Evolutionary conservation across 129 eudicot species (phyloP).

Genomic region (Pseudognaphalium luteoalbum): DNA sequence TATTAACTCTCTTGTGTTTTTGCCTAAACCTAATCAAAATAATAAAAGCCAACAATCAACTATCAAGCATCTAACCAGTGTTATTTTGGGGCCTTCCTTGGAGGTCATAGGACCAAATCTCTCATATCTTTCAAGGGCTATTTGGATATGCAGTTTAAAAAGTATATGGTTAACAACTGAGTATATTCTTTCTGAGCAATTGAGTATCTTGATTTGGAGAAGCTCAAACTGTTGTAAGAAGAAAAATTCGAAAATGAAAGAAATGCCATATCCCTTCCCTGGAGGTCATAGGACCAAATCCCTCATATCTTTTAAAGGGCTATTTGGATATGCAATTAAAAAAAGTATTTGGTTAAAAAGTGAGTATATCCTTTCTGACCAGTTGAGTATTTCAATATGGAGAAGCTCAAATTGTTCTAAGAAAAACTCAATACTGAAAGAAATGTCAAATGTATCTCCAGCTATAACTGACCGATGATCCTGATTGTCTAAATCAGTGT

Average conservation of each 20-base stretch:
- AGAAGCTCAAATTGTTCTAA: not conserved
- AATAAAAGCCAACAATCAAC: not conserved
- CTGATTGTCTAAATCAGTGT: not conserved
- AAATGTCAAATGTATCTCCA: not conserved
- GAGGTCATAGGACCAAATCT: too few relatives aligned
- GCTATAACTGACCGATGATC: not conserved
- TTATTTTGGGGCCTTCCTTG: not conserved
- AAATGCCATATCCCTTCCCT: not conserved
- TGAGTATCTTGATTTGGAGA: too few relatives aligned
- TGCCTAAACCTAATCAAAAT: constrained; percentile 69
- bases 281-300: too few relatives aligned
- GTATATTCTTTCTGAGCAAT: not conserved
- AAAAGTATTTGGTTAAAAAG: not conserved
- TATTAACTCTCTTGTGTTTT: constrained; percentile 75
- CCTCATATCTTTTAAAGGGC: too few relatives aligned
- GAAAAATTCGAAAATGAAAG: not conserved
- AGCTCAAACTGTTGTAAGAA: not conserved
- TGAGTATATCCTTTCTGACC: not conserved
- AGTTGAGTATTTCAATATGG: too few relatives aligned
- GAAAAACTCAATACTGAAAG: not conserved
- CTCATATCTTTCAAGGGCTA: too few relatives aligned
- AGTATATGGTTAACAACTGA: not conserved
- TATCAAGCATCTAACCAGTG: not conserved
- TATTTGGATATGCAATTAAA: not conserved
- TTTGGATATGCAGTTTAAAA: not conserved